These are phyloP conservation scores for Solanum etuberosum DNA, from an alignment of 257 asterid species.

Conservation along the genomic window DNA sequence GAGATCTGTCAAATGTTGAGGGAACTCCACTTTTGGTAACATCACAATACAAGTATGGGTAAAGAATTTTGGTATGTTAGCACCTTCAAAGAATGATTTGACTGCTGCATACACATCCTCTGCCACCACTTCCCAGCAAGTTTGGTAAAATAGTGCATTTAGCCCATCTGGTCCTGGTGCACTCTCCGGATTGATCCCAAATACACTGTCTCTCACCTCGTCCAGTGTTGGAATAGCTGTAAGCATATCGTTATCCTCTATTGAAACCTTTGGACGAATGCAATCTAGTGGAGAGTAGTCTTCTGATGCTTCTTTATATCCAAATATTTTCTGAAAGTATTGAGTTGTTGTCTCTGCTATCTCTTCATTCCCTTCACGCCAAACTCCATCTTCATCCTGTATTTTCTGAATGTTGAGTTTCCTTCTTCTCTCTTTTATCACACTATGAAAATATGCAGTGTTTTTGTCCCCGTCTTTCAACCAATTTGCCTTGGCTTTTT, in stretches of 20 bases:
- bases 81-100: not conserved
- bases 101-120: not conserved
- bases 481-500: not conserved
- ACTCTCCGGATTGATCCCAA: not conserved
- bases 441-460: too few species aligned
- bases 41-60: not conserved
- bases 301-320: not conserved
- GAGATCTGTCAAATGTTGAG: not conserved
- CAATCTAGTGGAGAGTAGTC: not conserved
- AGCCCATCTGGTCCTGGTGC: not conserved
- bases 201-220: not conserved
- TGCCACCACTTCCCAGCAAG: not conserved
- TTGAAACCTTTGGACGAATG: not conserved
- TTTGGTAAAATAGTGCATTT: not conserved
- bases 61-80: too few species aligned
- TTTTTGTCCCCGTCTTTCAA: not conserved
- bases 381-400: not conserved
- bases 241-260: not conserved
- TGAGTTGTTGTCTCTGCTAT: not conserved
- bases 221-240: not conserved
- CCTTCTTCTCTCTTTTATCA: not conserved
- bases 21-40: not conserved
- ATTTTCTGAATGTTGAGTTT: not conserved
- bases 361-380: not conserved
- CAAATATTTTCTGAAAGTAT: not conserved